Percentiles rank a stretch among this genome's conserved stretches.
Conservation (phyloP, 1,139 yeast genomes). For the Hemisphaericaspora xylofermentans region DNA sequence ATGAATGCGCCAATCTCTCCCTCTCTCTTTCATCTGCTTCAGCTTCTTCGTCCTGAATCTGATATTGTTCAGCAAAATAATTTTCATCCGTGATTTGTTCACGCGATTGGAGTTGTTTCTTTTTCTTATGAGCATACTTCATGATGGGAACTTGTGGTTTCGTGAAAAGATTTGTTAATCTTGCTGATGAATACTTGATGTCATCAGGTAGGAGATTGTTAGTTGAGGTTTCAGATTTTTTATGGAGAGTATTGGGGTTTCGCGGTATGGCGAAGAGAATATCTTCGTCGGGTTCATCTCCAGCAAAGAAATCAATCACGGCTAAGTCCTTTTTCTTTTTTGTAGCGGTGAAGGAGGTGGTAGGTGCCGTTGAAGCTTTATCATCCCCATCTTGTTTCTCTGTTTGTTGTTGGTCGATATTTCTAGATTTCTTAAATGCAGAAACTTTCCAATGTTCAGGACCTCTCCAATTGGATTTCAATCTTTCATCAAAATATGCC, state of each 20-base stretch:
- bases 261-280: constrained; percentile 51
- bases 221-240: constrained; percentile 29
- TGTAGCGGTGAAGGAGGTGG: constrained; percentile 7
- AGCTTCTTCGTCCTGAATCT: constrained; percentile 37
- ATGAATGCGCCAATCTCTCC: constrained; percentile 39
- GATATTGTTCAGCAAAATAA: constrained; percentile 72
- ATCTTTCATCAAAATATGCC: constrained; percentile 74
- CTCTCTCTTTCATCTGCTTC: constrained; percentile 35
- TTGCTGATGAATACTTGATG: constrained; percentile 66
- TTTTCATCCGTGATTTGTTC: constrained; percentile 56
- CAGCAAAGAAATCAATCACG: constrained; percentile 51
- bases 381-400: background rate
- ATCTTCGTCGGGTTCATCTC: constrained; percentile 34
- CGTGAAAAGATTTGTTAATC: constrained; percentile 65
- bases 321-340: constrained; percentile 30
- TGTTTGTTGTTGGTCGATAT: constrained; percentile 14
- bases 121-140: constrained; percentile 26
- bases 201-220: constrained; percentile 68
- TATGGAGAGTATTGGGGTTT: constrained; percentile 30
- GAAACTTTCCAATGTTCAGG: constrained; percentile 92
- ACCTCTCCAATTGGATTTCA: constrained; percentile 81
- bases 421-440: constrained; percentile 42
- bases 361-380: background rate
- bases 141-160: constrained; percentile 55
- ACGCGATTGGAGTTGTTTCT: constrained; percentile 6